phyloP scores from a whole-genome alignment of 148 eudicot genomes.

The Spergularia marina region DNA sequence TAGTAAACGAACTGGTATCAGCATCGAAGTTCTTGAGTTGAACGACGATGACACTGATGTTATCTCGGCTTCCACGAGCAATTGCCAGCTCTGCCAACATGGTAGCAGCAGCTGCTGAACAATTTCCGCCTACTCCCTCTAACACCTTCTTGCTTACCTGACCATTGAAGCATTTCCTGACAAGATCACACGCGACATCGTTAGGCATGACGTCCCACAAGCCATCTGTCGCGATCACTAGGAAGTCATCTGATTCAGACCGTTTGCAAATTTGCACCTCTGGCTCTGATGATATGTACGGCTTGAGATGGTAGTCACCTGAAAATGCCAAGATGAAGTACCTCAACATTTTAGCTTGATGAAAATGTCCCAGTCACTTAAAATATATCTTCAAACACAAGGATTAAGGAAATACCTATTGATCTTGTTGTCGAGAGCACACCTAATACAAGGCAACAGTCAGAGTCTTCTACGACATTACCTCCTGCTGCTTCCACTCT shows the following conservation, averaged over 20 bases:
- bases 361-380: not conserved
- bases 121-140: conserved; percentile 12
- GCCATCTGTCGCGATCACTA: conserved; percentile 49
- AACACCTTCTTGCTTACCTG: conserved; percentile 19
- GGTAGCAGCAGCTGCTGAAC: conserved; percentile 35
- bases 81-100: conserved; percentile 44
- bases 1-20: conserved; percentile 6
- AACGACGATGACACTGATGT: conserved; percentile 46
- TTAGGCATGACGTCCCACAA: conserved; percentile 54
- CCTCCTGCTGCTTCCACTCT: conserved; percentile 46
- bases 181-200: conserved; percentile 41
- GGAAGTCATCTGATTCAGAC: conserved; percentile 33
- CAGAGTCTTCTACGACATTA: conserved; percentile 29
- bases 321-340: not conserved
- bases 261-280: conserved; percentile 39
- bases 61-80: conserved; percentile 46
- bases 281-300: conserved; percentile 38
- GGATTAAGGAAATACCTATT: conserved; percentile 29
- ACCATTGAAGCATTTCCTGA: conserved; percentile 32
- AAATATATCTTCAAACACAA: not conserved
- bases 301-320: conserved; percentile 42
- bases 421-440: conserved; percentile 41
- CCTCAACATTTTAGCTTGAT: not conserved
- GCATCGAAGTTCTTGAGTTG: conserved; percentile 20
- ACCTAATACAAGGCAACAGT: conserved; percentile 35